A percentile compares a stretch with the other conserved stretches of the same genome.
phyloP scores from a whole-genome alignment of 2,329 filamentous ascomycete species.

The Chaetothyriales sp. region DNA sequence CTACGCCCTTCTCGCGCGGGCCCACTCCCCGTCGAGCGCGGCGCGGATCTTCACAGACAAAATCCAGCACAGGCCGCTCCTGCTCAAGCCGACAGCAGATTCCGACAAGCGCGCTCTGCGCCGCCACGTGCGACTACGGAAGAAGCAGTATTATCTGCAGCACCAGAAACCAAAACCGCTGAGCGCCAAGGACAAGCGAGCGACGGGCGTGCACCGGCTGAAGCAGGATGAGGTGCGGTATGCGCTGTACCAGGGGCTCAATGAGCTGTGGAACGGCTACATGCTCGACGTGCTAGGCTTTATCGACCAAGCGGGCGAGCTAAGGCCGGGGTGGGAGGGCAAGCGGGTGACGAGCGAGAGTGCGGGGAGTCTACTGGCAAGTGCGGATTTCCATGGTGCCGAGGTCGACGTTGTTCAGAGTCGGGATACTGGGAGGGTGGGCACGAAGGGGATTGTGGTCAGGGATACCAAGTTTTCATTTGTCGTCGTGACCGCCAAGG shows the following conservation, averaged over 20 bases:
- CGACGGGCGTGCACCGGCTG: conserved; percentile 59
- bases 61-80: conserved; percentile 67
- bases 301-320: conserved; percentile 23
- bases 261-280: conserved; percentile 71
- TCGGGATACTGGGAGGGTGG: conserved; percentile 66
- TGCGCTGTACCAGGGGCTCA: conserved; percentile 60
- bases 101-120: conserved; percentile 49
- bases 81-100: conserved; percentile 43
- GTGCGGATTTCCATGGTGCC: conserved; percentile 85
- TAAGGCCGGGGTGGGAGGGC: conserved; percentile 17
- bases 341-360: conserved; percentile 41
- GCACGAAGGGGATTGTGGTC: conserved; percentile 72
- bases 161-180: conserved; percentile 52
- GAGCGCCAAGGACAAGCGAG: conserved; percentile 64
- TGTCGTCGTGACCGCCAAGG: conserved; percentile 61
- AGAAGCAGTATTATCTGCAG: conserved; percentile 32
- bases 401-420: conserved; percentile 70
- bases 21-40: conserved; percentile 61
- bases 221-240: conserved; percentile 57
- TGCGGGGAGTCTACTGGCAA: conserved; percentile 51
- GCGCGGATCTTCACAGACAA: conserved; percentile 65
- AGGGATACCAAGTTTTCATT: conserved; percentile 78
- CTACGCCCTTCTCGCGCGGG: conserved; percentile 56
- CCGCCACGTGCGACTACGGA: conserved; percentile 36
- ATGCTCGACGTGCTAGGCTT: conserved; percentile 62